Conservation (phyloP, 306 rosid species). For the Ochetophila trinervis region DNA sequence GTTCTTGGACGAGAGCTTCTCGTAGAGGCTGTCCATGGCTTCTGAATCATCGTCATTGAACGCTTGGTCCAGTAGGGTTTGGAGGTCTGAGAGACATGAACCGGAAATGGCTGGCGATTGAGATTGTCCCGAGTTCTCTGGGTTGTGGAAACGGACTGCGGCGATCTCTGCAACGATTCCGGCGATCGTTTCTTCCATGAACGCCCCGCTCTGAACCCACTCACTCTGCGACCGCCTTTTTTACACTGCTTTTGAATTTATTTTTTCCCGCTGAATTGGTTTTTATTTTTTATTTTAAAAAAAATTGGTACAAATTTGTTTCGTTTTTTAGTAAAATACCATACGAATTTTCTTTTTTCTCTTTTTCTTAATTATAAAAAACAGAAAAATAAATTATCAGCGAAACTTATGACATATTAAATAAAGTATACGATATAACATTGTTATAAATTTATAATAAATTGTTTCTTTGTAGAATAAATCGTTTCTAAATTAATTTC, state of each 20-base stretch:
- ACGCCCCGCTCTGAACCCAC: background rate
- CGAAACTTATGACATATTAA: too few species aligned
- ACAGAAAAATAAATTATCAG: too few species aligned
- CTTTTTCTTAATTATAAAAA: too few species aligned
- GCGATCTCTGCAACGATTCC: slow-evolving; percentile 60
- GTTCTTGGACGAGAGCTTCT: slow-evolving; percentile 51
- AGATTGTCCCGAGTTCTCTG: slow-evolving; percentile 14
- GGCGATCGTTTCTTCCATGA: slow-evolving; percentile 48
- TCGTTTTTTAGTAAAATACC: too few species aligned
- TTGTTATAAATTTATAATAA: too few species aligned
- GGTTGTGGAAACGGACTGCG: slow-evolving; percentile 39
- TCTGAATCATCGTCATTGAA: slow-evolving; percentile 23
- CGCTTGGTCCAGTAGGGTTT: slow-evolving; percentile 40
- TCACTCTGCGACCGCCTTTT: background rate
- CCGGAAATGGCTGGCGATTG: slow-evolving; percentile 45
- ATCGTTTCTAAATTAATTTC: too few species aligned
- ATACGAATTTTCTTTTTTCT: too few species aligned
- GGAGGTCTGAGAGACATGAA: slow-evolving; percentile 56
- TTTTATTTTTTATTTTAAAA: too few species aligned
- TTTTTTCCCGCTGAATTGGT: slow-evolving; percentile 16
- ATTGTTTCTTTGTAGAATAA: too few species aligned
- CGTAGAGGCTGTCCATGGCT: slow-evolving; percentile 39
- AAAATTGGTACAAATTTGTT: too few species aligned
- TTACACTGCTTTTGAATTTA: slow-evolving; percentile 9
- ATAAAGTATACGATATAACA: too few species aligned